Percentiles rank a stretch among this genome's conserved stretches.
Evolutionary conservation across 345 rosid species (phyloP).

Genomic region (Cardamine resedifolia): DNA sequence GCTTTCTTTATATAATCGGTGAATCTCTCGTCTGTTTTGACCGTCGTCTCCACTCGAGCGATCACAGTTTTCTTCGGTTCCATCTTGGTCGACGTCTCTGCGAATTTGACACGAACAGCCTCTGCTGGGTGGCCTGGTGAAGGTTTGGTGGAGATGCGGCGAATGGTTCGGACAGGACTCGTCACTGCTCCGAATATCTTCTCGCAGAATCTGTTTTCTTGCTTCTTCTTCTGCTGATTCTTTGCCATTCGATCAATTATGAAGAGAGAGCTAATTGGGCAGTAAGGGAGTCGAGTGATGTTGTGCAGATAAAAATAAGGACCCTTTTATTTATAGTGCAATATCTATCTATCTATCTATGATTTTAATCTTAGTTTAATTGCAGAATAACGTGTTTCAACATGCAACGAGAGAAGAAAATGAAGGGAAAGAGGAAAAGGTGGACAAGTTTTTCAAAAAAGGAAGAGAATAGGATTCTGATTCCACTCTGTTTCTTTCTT

Average conservation of each 20-base stretch:
- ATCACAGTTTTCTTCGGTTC: conserved; percentile 30
- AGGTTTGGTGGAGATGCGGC: too few species aligned
- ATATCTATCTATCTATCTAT: too few species aligned
- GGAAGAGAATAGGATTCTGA: conserved; percentile 36
- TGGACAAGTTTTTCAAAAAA: conserved; percentile 30
- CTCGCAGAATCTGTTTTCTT: conserved; percentile 36
- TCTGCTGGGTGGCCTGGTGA: conserved; percentile 11
- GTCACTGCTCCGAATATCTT: conserved; percentile 38
- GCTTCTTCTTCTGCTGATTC: conserved; percentile 27
- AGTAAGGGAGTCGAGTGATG: conserved; percentile 17
- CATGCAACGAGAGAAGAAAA: conserved; percentile 16
- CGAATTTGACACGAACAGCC: conserved; percentile 2
- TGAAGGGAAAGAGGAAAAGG: conserved; percentile 24
- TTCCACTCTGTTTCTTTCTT: conserved; percentile 28
- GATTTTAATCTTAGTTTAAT: background rate
- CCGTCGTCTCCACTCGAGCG: conserved; percentile 29
- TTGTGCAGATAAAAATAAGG: conserved; percentile 27
- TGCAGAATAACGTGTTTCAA: conserved; percentile 30
- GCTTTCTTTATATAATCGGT: conserved; percentile 35
- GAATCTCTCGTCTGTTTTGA: conserved; percentile 39
- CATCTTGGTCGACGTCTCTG: conserved; percentile 29
- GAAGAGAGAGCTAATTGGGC: too few species aligned
- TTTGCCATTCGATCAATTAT: conserved; percentile 23
- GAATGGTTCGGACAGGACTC: conserved; percentile 33
- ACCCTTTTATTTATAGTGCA: conserved; percentile 32